Evolutionary conservation across 257 asterid species (phyloP), one percentile per base, ranked within the genome.

Genomic region (Mitragyna speciosa): DNA sequence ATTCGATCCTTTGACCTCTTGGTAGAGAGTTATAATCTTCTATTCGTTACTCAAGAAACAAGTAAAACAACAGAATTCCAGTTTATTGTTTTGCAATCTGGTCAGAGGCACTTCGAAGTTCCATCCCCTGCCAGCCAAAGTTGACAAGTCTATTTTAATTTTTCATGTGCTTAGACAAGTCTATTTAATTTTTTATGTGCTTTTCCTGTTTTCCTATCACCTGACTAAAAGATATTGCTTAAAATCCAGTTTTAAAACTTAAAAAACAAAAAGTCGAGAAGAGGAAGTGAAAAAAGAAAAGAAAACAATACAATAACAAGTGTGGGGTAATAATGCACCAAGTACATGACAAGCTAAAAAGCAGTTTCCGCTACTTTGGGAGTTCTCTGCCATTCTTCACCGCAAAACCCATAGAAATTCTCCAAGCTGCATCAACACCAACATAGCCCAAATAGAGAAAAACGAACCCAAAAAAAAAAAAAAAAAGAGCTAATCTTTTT

Each of bases 341-440:
- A 51, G 28, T 5, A 73, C 5, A 7, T 0, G 10, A 17, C 15
- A 17, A 68, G 4, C 12, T 11, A 65, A 20, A 12, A 59, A 15
- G 17, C 19, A 15, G 43, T 9, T 73, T 78, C 86, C 84, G 86
- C 63, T 76, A 65, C 76, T 80, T 72, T n/a, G 72, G 86, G 86
- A 66, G 39, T 68, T 52, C 28, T 59, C 33, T 66, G 39, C 76
- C 19, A 43, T 78, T 78, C 54, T 43, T 82, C 85, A 71, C 76
- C 82, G 16, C 76, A 73, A 72, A 79, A 63, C 58, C 52, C 56
- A 39, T 41, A 56, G 72, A 75, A 33, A 72, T 66, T 65, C 43
- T 49, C 51, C 41, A 0, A 47, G 54, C 31, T 22, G 7, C 20
- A 73, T 51, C 17, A 16, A 33, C 1, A 63, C 58, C 58, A 16